phyloP scores from a whole-genome alignment of 345 rosid genomes.

The Crucihimalaya himalaica region DNA sequence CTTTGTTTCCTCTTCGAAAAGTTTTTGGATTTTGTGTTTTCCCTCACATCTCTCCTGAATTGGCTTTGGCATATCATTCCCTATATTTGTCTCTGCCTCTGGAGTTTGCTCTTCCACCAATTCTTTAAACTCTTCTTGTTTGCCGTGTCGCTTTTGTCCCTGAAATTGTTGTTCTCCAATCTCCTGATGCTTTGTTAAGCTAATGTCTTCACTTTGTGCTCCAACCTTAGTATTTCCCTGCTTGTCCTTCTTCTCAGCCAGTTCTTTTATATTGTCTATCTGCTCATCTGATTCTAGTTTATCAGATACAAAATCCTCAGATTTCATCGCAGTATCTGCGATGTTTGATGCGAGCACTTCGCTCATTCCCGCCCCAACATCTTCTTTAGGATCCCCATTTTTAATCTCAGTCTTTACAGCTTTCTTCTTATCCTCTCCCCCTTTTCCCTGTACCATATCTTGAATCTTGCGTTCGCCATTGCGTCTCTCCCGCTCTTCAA shows the following conservation, averaged over 20 bases:
- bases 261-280: background rate
- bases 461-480: slow-evolving; percentile 1
- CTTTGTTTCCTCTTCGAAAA: background rate
- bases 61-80: background rate
- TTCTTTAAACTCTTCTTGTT: background rate
- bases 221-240: background rate
- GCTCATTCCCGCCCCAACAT: slow-evolving; percentile 4
- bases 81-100: background rate
- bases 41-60: slow-evolving; percentile 16
- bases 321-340: slow-evolving; percentile 16
- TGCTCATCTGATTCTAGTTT: slow-evolving; percentile 4
- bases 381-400: background rate
- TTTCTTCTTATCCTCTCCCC: too few relatives aligned
- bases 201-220: slow-evolving; percentile 8
- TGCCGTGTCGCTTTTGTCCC: background rate
- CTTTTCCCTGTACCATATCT: background rate
- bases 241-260: background rate
- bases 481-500: background rate
- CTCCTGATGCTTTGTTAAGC: slow-evolving; percentile 10
- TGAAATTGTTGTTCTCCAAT: background rate
- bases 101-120: slow-evolving; percentile 5
- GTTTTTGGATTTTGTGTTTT: background rate
- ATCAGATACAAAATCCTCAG: background rate
- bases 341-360: slow-evolving; percentile 8
- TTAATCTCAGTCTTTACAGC: too few relatives aligned